A percentile compares a stretch with the other conserved stretches of the same genome.
phyloP scores from a whole-genome alignment of 2,329 filamentous ascomycete genomes.

The Raffaelea arxii region DNA sequence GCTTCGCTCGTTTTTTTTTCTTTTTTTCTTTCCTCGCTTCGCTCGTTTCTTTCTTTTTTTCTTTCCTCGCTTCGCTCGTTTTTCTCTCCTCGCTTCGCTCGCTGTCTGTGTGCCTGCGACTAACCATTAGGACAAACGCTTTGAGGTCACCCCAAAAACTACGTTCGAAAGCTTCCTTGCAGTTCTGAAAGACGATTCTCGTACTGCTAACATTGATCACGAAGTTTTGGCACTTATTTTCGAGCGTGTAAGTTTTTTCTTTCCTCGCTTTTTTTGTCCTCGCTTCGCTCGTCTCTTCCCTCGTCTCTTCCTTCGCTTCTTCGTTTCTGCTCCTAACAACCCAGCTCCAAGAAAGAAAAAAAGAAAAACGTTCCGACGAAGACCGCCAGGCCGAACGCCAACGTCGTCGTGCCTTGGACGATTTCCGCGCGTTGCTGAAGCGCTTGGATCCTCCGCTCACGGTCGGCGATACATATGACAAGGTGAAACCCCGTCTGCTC shows the following conservation, averaged over 20 bases:
- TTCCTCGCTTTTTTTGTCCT: background rate
- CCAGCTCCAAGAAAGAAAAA: conserved; percentile 80
- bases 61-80: background rate
- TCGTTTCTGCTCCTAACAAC: background rate
- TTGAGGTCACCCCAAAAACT: conserved; percentile 80
- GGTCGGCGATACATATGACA: conserved; percentile 76
- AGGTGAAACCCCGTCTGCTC: conserved; percentile 69
- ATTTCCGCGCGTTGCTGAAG: conserved; percentile 77
- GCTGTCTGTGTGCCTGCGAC: conserved; percentile 45
- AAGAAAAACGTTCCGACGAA: conserved; percentile 70
- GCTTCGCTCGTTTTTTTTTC: background rate
- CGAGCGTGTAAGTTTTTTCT: conserved; percentile 53
- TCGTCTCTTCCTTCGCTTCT: background rate
- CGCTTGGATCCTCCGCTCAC: conserved; percentile 78
- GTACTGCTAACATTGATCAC: conserved; percentile 77
- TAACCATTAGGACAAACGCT: conserved; percentile 85
- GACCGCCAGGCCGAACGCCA: conserved; percentile 78
- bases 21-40: background rate
- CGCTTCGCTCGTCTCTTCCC: background rate
- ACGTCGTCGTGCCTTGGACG: conserved; percentile 75
- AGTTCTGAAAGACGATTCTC: conserved; percentile 75
- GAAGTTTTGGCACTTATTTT: conserved; percentile 76
- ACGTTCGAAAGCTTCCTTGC: conserved; percentile 79
- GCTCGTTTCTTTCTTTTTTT: conserved; percentile 9
- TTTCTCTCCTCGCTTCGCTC: background rate